Evolutionary conservation across 495 filamentous ascomycete species (phyloP).

Genomic region (Amphirosellinia nigrospora): DNA sequence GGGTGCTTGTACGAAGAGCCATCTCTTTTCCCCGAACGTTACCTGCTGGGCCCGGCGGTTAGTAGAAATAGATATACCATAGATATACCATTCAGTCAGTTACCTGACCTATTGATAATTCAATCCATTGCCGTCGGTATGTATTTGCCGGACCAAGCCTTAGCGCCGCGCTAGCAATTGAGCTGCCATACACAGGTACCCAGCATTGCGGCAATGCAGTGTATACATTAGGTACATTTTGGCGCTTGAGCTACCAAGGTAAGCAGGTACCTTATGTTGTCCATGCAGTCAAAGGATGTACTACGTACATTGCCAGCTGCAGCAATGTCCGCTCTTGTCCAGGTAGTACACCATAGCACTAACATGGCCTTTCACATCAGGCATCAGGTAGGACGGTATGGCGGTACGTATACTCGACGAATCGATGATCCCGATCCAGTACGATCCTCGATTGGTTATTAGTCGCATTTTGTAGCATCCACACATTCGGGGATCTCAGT

Average conservation of each 20-base stretch:
- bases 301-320: conserved; percentile 4
- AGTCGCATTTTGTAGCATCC: conserved; percentile 14
- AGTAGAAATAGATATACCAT: not conserved
- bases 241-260: not conserved
- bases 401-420: conserved; percentile 19
- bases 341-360: not conserved
- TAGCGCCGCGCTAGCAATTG: not conserved
- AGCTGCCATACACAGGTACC: too few species aligned
- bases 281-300: not conserved
- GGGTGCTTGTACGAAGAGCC: not conserved
- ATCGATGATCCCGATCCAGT: conserved; percentile 10
- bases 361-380: too few species aligned
- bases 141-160: not conserved
- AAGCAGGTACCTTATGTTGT: not conserved
- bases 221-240: not conserved
- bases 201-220: not conserved
- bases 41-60: not conserved
- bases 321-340: not conserved
- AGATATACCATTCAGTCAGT: not conserved
- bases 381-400: too few species aligned
- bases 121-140: not conserved
- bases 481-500: conserved; percentile 30
- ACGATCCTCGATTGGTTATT: conserved; percentile 10
- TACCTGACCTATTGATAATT: not conserved
- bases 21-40: not conserved